Base-by-base conservation (phyloP, 2,329 filamentous ascomycete genomes). In the Fusarium poae region DNA sequence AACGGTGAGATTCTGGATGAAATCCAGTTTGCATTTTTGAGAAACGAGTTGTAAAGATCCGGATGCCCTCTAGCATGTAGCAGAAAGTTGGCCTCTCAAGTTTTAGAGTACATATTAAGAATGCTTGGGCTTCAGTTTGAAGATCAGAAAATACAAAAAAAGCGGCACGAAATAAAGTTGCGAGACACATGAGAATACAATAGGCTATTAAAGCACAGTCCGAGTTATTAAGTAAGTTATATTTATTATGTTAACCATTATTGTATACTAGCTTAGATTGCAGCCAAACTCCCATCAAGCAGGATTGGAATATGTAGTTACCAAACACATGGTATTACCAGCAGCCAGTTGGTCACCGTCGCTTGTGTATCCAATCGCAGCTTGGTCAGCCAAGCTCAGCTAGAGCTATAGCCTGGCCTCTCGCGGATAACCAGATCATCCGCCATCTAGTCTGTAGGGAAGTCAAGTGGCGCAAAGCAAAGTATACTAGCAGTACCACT, bases 1-100 rank as follows among this genome's bases (percentile, higher is more conserved):
- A 52, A 78, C 32, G 84, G 82, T 0, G 57, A 69, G 53, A 50
- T 81, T 9, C 60, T 79, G 46, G 83, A 83, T 63, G 67, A 80
- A 18, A 18, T 74, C 9, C 34, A 81, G 9, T 82, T 76, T 61
- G 78, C 81, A 1, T 64, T 86, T 30, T 55, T 82, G 48, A 79
- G 80, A 57, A 72, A 75, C 9, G 27, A 27, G 9, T 27, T 27
- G 27, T 27, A 9, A 25, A 27, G 27, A 27, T 9, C 5, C 8
- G 27, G 27, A 27, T 27, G 27, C 8, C 27, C 27, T 27, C 27
- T 27, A 27, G 25, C 25, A 7, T 7, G 25, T 27, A 27, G 27
- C 27, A 27, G 27, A 27, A 27, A 27, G 6, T 27, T 9, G 8
- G 27, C 6, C 27, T 27, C 27, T 7, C 7, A 27, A 27, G 27